Evolutionary conservation across 2,329 filamentous ascomycete genomes (phyloP), one percentile per base, ranked within the genome.

Genomic region (Esteya vermicola): DNA sequence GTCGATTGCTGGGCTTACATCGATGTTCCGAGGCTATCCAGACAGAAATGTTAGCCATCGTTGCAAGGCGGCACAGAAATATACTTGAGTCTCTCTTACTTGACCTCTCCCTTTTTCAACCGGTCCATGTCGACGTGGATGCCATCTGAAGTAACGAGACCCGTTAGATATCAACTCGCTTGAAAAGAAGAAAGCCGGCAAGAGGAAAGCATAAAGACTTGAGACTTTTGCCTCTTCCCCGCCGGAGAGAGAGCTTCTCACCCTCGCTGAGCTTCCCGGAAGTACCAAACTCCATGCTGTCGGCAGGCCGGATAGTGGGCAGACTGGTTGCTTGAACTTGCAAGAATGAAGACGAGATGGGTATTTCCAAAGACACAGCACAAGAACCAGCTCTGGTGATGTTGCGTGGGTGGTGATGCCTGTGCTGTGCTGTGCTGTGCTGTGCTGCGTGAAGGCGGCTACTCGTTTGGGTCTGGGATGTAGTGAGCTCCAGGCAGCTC

Each of bases 61-160:
- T n/a, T n/a, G n/a, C n/a, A n/a, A n/a, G n/a, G n/a, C n/a, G n/a
- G n/a, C n/a, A n/a, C n/a, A n/a, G n/a, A n/a, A n/a, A n/a, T n/a
- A n/a, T n/a, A n/a, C n/a, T n/a, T n/a, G n/a, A n/a, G n/a, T n/a
- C n/a, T n/a, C n/a, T n/a, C 85, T 66, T 68, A 95, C 86, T 98
- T 98, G 60, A 98, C 89, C 69, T 98, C 91, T 47, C 91, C 91
- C 64, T 86, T 91, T 79, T 98, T 98, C 62, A 98, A 68, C 57
- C 91, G 81, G 56, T 96, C 85, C 91, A 98, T 98, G 59, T 98
- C 91, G 53, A 98, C 72, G 62, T 98, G 91, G 60, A 98, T 96
- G 60, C 91, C 91, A 88, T 98, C 91, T 96, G 54, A 36, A 41
- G 30, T 33, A 4, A 39, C 18, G 7, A 13, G 14, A 16, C 10